These are phyloP conservation scores for Scheffersomyces spartinae DNA, from an alignment of 805 yeast species.

Conservation along the genomic window DNA sequence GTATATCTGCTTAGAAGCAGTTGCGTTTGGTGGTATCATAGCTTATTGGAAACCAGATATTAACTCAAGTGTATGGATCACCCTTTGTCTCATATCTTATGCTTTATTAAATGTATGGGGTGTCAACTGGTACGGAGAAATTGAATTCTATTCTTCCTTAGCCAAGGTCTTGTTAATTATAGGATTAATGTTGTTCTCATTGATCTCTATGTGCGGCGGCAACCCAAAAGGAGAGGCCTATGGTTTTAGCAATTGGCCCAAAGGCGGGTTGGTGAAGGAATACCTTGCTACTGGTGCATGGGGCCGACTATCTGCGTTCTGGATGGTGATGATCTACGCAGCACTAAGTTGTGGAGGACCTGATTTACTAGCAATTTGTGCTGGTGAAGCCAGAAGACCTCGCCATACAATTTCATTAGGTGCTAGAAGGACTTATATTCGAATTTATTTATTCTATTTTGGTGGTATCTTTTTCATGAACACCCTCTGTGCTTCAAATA, in stretches of 20 bases:
- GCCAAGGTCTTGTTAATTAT: constrained; percentile 21
- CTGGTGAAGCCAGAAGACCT: constrained; percentile 35
- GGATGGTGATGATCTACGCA: constrained; percentile 20
- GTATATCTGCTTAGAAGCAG: constrained; percentile 22
- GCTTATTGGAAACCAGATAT: constrained; percentile 19
- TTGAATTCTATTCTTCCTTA: constrained; percentile 20
- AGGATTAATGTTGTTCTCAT: constrained; percentile 21
- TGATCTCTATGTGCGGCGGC: constrained; percentile 27
- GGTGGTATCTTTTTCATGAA: constrained; percentile 29
- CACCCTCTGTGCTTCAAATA: constrained; percentile 20
- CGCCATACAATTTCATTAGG: constrained; percentile 22
- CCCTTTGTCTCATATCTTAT: constrained; percentile 15
- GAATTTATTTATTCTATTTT: constrained; percentile 27
- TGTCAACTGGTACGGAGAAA: constrained; percentile 24
- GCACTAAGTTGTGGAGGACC: constrained; percentile 27
- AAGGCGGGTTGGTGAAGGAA: constrained; percentile 20
- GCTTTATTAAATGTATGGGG: constrained; percentile 19
- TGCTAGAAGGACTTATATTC: constrained; percentile 20
- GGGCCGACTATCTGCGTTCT: constrained; percentile 24
- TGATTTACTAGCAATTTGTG: constrained; percentile 19
- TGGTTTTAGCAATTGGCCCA: constrained; percentile 24
- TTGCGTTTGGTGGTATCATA: constrained; percentile 18
- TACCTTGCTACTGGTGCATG: constrained; percentile 15
- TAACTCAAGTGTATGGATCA: constrained; percentile 21
- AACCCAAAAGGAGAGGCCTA: constrained; percentile 22